Percentiles rank a stretch among this genome's conserved stretches.
phyloP scores from a whole-genome alignment of 1,139 yeast genomes.

The Kodamaea alishanica region DNA sequence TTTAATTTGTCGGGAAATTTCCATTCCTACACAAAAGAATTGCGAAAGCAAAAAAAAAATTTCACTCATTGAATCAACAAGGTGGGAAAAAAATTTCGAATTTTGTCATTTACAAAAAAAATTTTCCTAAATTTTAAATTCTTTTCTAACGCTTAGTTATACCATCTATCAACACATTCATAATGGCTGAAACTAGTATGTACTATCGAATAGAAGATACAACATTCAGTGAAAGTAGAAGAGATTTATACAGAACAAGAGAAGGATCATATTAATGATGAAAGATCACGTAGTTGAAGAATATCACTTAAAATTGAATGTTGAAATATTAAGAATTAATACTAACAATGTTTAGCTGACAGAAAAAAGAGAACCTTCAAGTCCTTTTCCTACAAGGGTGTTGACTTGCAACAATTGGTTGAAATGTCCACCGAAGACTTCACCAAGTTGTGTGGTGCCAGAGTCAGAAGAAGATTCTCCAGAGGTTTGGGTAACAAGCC shows the following conservation, averaged over 20 bases:
- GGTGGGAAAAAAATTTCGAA: neutral
- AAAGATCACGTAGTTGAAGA: neutral
- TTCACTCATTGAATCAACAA: too few relatives aligned
- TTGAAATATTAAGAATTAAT: conserved; percentile 8
- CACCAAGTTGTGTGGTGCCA: conserved; percentile 94
- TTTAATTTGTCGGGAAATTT: neutral
- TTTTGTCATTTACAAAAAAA: conserved; percentile 4
- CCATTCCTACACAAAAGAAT: too few relatives aligned
- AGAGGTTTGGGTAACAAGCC: conserved; percentile 97
- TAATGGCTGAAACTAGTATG: conserved; percentile 50
- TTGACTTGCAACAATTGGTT: conserved; percentile 91
- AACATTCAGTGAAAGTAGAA: neutral
- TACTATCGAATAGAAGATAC: conserved; percentile 11
- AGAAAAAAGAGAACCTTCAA: conserved; percentile 92
- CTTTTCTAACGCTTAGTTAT: conserved; percentile 4
- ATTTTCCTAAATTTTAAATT: conserved; percentile 5
- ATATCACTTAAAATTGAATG: neutral
- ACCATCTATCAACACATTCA: conserved; percentile 18
- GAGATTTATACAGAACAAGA: neutral
- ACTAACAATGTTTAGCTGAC: conserved; percentile 46
- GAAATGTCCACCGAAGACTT: conserved; percentile 96
- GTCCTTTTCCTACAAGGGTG: conserved; percentile 99
- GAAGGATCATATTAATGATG: neutral
- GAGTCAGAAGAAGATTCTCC: conserved; percentile 99
- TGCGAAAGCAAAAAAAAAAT: too few relatives aligned